phyloP scores from a whole-genome alignment of 2,329 filamentous ascomycete species.

The Acephala macrosclerotiorum region DNA sequence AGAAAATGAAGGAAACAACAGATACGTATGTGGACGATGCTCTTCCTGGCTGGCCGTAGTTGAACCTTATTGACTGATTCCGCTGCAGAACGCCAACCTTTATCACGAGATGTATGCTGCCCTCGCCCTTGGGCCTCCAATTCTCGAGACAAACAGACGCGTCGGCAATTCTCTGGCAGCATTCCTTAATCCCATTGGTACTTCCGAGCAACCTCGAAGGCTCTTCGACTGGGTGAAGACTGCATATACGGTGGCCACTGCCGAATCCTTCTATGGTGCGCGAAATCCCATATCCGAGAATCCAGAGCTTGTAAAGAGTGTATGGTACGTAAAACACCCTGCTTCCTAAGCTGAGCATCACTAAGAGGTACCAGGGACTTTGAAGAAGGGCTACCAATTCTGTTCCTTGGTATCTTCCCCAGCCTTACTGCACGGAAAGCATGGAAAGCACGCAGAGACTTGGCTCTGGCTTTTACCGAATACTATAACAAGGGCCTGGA shows the following conservation, averaged over 20 bases:
- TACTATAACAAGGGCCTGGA: slow-evolving; percentile 44
- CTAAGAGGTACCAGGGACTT: slow-evolving; percentile 21
- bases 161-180: slow-evolving; percentile 1
- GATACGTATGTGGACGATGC: not conserved
- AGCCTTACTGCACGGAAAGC: slow-evolving; percentile 42
- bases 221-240: slow-evolving; percentile 12
- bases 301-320: slow-evolving; percentile 44
- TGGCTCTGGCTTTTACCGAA: slow-evolving; percentile 42
- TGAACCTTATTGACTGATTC: too few species aligned
- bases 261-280: slow-evolving; percentile 1
- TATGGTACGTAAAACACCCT: slow-evolving; percentile 38
- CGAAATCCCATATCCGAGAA: slow-evolving; percentile 30
- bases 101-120: slow-evolving; percentile 1
- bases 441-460: slow-evolving; percentile 45
- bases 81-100: not conserved
- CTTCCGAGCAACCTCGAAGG: not conserved
- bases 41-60: too few species aligned
- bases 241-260: not conserved
- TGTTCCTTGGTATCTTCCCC: slow-evolving; percentile 42
- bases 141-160: slow-evolving; percentile 5
- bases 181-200: slow-evolving; percentile 8
- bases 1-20: not conserved
- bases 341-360: not conserved
- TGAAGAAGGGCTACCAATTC: slow-evolving; percentile 36
- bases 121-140: not conserved